A percentile compares a stretch with the other conserved stretches of the same genome.
Evolutionary conservation across 208 protist genomes (phyloP).

Genomic region (Acanthamoeba divionensis): DNA sequence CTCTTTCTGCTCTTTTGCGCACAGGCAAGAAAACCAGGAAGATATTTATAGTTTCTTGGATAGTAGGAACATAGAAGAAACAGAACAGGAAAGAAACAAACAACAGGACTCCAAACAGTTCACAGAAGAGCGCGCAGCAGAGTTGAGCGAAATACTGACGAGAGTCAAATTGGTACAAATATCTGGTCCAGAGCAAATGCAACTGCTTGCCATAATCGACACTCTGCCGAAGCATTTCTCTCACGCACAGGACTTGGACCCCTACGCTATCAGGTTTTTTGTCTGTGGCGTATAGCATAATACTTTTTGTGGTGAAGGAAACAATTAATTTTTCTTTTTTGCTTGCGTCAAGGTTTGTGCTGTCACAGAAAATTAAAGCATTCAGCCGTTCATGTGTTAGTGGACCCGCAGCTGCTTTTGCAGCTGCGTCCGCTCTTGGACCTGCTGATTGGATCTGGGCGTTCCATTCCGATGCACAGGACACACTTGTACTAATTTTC

Average conservation of each 20-base stretch:
- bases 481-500: conserved; percentile 45
- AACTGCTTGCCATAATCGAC: conserved; percentile 55
- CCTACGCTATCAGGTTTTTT: conserved; percentile 44
- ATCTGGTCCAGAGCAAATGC: conserved; percentile 43
- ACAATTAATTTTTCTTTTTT: neutral
- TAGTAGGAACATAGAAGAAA: neutral
- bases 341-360: neutral
- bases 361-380: neutral
- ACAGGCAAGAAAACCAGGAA: too few relatives aligned
- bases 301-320: neutral
- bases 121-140: neutral
- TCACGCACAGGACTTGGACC: conserved; percentile 49
- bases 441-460: conserved; percentile 63
- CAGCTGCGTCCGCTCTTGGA: neutral
- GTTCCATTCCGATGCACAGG: conserved; percentile 67
- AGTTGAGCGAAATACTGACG: conserved; percentile 44
- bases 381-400: neutral
- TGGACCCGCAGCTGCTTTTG: neutral
- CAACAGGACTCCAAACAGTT: neutral
- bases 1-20: neutral
- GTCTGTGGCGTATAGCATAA: neutral
- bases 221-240: conserved; percentile 22
- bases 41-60: too few relatives aligned
- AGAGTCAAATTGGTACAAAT: neutral
- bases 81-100: neutral